Evolutionary conservation across 495 filamentous ascomycete genomes (phyloP).

Genomic region (Podospora bellae-mahoneyi): DNA sequence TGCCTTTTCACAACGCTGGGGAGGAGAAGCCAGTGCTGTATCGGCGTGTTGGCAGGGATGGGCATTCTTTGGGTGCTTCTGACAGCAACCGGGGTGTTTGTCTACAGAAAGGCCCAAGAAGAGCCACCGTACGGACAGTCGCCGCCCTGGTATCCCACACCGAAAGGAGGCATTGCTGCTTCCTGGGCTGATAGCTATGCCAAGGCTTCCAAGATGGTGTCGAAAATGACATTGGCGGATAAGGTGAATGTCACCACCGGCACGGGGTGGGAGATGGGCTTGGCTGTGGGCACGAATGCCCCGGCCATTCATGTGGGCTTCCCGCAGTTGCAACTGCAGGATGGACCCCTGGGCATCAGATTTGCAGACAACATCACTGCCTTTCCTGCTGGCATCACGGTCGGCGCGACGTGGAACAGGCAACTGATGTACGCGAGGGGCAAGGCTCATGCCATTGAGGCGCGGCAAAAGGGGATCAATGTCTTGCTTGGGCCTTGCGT

Average conservation of each 20-base stretch:
- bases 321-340: constrained; percentile 83
- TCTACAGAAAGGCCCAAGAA: constrained; percentile 41
- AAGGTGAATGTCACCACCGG: constrained; percentile 96
- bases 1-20: constrained; percentile 26
- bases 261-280: constrained; percentile 84
- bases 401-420: constrained; percentile 60
- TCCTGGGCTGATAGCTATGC: constrained; percentile 75
- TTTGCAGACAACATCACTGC: constrained; percentile 63
- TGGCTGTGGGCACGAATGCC: constrained; percentile 88
- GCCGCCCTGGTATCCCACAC: constrained; percentile 82
- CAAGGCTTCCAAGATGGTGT: constrained; percentile 76
- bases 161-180: constrained; percentile 69
- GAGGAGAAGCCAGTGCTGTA: constrained; percentile 36
- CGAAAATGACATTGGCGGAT: constrained; percentile 78
- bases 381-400: constrained; percentile 65
- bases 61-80: constrained; percentile 35
- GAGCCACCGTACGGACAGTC: constrained; percentile 52
- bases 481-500: constrained; percentile 66
- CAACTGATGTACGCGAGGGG: constrained; percentile 67
- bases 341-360: constrained; percentile 69
- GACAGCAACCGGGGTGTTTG: constrained; percentile 38
- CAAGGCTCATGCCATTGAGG: constrained; percentile 64
- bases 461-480: constrained; percentile 68
- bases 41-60: constrained; percentile 29
- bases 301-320: constrained; percentile 69